A percentile compares a stretch with the other conserved stretches of the same genome.
phyloP scores from a whole-genome alignment of 2,329 filamentous ascomycete species.

The Pyrenochaeta sp. region DNA sequence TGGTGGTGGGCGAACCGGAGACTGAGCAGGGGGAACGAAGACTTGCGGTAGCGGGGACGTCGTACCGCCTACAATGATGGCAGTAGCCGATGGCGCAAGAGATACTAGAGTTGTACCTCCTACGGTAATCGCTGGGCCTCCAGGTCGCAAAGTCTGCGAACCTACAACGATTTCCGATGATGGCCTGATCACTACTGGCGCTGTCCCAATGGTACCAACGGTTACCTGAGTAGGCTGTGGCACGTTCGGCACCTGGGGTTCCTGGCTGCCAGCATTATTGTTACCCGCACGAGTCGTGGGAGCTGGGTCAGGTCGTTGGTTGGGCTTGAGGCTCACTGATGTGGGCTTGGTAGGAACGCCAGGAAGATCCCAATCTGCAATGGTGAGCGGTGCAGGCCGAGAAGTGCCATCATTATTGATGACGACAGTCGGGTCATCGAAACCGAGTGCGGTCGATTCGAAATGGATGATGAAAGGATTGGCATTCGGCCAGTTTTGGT shows the following conservation, averaged over 20 bases:
- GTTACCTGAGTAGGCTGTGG: slow-evolving; percentile 25
- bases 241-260: slow-evolving; percentile 2
- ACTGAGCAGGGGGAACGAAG: slow-evolving; percentile 10
- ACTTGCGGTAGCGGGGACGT: slow-evolving; percentile 36
- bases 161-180: slow-evolving; percentile 46
- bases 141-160: slow-evolving; percentile 46
- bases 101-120: slow-evolving; percentile 43
- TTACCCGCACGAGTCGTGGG: slow-evolving; percentile 13
- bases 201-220: slow-evolving; percentile 36
- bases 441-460: slow-evolving; percentile 40
- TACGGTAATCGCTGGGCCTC: slow-evolving; percentile 46
- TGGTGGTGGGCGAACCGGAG: slow-evolving; percentile 32
- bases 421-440: slow-evolving; percentile 24
- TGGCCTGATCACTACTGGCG: slow-evolving; percentile 41
- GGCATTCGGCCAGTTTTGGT: slow-evolving; percentile 28
- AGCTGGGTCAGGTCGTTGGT: slow-evolving; percentile 3
- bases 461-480: slow-evolving; percentile 40
- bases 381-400: slow-evolving; percentile 14
- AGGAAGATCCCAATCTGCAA: slow-evolving; percentile 24
- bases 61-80: slow-evolving; percentile 36
- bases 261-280: slow-evolving; percentile 8
- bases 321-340: slow-evolving; percentile 5
- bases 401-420: slow-evolving; percentile 18
- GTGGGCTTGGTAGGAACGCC: slow-evolving; percentile 9
- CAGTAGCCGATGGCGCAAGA: slow-evolving; percentile 39